Base-by-base conservation (phyloP, 805 yeast species). In the Sugiyamaella qingdaonensis region DNA sequence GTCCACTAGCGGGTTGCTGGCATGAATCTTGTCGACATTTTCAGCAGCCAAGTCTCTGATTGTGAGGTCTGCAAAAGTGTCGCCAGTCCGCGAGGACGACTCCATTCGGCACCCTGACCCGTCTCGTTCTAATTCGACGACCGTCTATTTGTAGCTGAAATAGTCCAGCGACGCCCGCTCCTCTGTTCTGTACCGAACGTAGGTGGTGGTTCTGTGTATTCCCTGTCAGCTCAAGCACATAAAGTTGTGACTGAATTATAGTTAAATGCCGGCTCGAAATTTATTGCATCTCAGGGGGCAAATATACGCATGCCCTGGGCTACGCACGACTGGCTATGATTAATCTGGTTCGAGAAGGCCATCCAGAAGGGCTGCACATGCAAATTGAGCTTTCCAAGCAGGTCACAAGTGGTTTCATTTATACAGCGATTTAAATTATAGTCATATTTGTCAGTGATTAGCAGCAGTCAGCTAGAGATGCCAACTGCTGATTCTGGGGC, bases 1-100 rank as follows among this genome's bases (percentile, higher is more conserved):
- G 41, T 68, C 71, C 13, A 18, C 32, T 21, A 39, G 19, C 43
- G 43, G 43, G 10, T 21, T 39, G 24, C 14, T 39, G 14, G 14
- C 13, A 2, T 10, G 21, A 13, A 14, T 21, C 9, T 39, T 13
- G 14, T 14, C 19, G 13, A 14, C 43, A 39, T 39, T 16, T 11
- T 39, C 37, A 34, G 10, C 16, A 34, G 16, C 16, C 16, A 14
- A 9, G 4, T 34, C 37, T 34, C 37, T 34, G n/a, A 34, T n/a
- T n/a, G 16, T 9, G 16, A 34, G 16, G 16, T 34, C 37, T 14
- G 16, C 43, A 39, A 39, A 39, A 10, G 24, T 16, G 4, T 21
- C 24, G 11, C 21, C 43, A 39, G 24, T 16, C n/a, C 37, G 16
- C 29, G 29, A 24, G 29, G 29, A 24, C 7, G 37, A n/a, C 16